A percentile compares a stretch with the other conserved stretches of the same genome.
These are phyloP conservation scores for Lasiosphaeris hirsuta DNA, from an alignment of 495 filamentous ascomycete genomes.

Conservation along the genomic window DNA sequence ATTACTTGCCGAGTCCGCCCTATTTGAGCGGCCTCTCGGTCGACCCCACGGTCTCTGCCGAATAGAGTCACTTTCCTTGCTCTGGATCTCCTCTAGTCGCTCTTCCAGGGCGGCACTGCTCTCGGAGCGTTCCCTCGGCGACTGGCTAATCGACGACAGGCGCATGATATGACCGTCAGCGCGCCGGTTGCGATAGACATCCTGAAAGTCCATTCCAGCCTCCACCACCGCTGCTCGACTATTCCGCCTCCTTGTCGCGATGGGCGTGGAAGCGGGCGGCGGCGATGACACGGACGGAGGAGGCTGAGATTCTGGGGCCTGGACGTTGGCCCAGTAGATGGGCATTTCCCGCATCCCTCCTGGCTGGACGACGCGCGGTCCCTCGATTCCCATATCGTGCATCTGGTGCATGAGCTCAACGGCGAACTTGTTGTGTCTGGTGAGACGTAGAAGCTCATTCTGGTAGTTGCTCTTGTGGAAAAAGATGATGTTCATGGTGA, in stretches of 20 bases:
- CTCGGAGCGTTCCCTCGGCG: constrained; percentile 20
- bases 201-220: constrained; percentile 32
- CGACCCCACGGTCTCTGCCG: constrained; percentile 10
- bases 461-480: constrained; percentile 94
- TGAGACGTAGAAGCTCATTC: constrained; percentile 87
- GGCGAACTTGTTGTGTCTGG: constrained; percentile 91
- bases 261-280: neutral
- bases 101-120: constrained; percentile 3
- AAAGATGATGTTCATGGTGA: constrained; percentile 93
- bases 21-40: constrained; percentile 11
- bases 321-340: constrained; percentile 42
- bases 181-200: constrained; percentile 28
- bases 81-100: constrained; percentile 14
- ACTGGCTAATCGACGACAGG: constrained; percentile 23
- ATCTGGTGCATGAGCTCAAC: constrained; percentile 88
- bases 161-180: constrained; percentile 15
- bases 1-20: constrained; percentile 9
- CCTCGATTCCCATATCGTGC: constrained; percentile 81
- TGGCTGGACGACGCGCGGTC: constrained; percentile 72
- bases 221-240: constrained; percentile 27
- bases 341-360: constrained; percentile 54
- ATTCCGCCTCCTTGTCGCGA: constrained; percentile 14
- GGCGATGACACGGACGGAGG: neutral
- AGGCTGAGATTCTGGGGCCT: constrained; percentile 28
- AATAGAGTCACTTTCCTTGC: constrained; percentile 17